Percentiles rank a stretch among this genome's conserved stretches.
These are phyloP conservation scores for Pontederia crassipes DNA, from an alignment of 176 grass and related monocot species.

Conservation along the genomic window DNA sequence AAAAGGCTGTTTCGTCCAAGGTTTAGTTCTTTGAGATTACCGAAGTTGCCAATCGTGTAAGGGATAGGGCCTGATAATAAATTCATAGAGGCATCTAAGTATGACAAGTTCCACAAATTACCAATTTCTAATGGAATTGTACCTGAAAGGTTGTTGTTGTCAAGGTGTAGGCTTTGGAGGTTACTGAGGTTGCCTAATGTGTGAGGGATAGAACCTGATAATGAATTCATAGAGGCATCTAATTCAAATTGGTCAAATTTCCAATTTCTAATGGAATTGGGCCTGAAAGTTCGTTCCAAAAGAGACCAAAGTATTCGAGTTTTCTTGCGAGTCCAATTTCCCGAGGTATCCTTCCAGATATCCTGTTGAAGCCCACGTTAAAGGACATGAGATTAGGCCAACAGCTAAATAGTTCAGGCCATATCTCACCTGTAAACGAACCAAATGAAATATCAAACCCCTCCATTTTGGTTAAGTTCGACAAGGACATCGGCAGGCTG, in stretches of 20 bases:
- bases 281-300: no score
- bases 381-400: background rate
- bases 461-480: background rate
- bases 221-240: no score
- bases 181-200: background rate
- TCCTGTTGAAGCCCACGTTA: background rate
- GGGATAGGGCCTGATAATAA: background rate
- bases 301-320: no score
- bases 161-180: background rate
- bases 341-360: background rate
- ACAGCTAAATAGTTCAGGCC: background rate
- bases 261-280: background rate
- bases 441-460: background rate
- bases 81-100: conserved; percentile 22
- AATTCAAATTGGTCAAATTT: background rate
- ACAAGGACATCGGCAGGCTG: background rate
- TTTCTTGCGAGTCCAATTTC: background rate
- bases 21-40: no score
- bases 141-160: conserved; percentile 16
- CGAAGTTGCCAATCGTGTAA: no score
- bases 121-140: conserved; percentile 27
- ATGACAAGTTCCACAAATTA: conserved; percentile 10
- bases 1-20: no score
- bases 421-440: background rate
- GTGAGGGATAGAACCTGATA: no score